phyloP scores from a whole-genome alignment of 2,329 filamentous ascomycete genomes.

The Aspergillus bombycis region DNA sequence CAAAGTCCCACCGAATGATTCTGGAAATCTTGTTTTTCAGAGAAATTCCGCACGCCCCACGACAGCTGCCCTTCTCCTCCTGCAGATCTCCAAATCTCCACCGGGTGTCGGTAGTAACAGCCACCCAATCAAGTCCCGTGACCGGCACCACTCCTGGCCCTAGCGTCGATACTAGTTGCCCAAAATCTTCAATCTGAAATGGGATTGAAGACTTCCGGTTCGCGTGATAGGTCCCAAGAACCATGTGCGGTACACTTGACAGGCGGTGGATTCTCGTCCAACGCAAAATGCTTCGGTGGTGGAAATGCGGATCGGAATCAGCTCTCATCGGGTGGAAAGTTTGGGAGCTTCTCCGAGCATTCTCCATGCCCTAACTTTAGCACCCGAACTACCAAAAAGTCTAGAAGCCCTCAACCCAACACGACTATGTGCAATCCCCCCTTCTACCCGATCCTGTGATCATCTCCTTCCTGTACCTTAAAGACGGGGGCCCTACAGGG shows the following conservation, averaged over 20 bases:
- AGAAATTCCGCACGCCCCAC: neutral
- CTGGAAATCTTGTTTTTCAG: neutral
- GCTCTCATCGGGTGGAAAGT: neutral
- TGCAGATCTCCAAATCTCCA: conserved; percentile 5
- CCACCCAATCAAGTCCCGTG: neutral
- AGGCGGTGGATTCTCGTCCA: neutral
- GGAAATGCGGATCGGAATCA: neutral
- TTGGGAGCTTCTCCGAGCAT: neutral
- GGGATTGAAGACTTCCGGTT: neutral
- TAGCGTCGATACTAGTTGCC: conserved; percentile 1
- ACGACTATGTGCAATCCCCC: neutral
- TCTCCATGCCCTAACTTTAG: neutral
- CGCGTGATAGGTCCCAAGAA: neutral
- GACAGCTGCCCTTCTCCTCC: neutral
- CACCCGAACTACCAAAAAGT: neutral
- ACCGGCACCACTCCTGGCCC: neutral
- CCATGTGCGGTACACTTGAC: neutral
- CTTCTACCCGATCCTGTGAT: neutral
- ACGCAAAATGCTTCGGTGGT: neutral
- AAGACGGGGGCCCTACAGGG: neutral
- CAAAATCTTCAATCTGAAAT: neutral
- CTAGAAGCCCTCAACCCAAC: neutral
- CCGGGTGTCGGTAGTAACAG: neutral
- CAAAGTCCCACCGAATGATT: neutral
- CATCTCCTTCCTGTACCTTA: neutral